Conservation (phyloP, 1,284 basidiomycete genomes). For the Ceratobasidium sp. region DNA sequence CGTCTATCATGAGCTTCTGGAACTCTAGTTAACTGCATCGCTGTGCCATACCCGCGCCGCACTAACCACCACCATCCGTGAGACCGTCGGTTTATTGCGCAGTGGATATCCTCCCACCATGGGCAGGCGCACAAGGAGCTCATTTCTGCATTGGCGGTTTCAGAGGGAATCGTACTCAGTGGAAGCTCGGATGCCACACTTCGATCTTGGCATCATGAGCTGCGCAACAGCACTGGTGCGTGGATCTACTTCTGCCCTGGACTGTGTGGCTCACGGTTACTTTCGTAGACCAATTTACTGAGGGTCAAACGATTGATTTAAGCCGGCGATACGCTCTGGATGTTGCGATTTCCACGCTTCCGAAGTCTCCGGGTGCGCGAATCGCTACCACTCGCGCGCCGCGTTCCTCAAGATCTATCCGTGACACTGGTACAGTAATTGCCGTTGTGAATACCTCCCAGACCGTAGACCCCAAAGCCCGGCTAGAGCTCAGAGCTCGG, state of each 20-base stretch:
- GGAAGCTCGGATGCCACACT: conserved; percentile 85
- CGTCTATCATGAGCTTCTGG: too few species aligned
- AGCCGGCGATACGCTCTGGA: conserved; percentile 82
- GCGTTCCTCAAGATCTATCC: not conserved
- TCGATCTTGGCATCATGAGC: conserved; percentile 73
- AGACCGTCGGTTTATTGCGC: conserved; percentile 48
- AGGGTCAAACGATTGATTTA: conserved; percentile 71
- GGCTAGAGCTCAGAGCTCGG: too few species aligned
- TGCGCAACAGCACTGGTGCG: conserved; percentile 47
- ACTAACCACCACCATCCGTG: conserved; percentile 3
- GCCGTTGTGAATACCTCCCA: conserved; percentile 83
- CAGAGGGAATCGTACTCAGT: conserved; percentile 69
- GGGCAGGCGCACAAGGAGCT: conserved; percentile 74
- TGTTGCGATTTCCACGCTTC: conserved; percentile 73
- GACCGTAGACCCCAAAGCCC: conserved; percentile 81
- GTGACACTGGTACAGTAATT: conserved; percentile 78
- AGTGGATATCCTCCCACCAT: conserved; percentile 69
- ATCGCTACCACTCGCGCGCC: not conserved
- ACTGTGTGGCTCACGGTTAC: conserved; percentile 1
- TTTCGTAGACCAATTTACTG: conserved; percentile 41
- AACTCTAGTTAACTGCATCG: too few species aligned
- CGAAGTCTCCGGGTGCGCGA: conserved; percentile 71
- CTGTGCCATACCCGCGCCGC: not conserved
- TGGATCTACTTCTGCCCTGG: conserved; percentile 8
- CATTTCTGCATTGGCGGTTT: conserved; percentile 73